Conservation (phyloP, 352 stramenopile species). For the Globisporangium carolinianum region DNA sequence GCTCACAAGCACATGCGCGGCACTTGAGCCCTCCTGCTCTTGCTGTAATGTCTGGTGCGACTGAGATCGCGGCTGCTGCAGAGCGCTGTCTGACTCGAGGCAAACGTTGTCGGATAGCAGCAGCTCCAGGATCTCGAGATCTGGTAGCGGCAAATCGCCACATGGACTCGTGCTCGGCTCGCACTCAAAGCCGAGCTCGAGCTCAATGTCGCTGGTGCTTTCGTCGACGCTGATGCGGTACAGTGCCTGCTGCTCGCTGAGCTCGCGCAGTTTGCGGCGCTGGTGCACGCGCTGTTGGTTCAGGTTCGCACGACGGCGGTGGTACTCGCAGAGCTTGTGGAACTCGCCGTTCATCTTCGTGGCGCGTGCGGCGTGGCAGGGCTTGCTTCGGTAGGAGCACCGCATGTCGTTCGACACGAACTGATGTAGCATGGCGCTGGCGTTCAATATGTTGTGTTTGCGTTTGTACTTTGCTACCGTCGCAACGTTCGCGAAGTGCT, state of each 20-base stretch:
- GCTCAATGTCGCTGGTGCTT: constrained; percentile 8
- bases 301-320: constrained; percentile 32
- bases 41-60: no score
- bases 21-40: no score
- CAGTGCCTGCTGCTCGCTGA: background rate
- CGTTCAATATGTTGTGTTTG: background rate
- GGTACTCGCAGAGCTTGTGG: constrained; percentile 34
- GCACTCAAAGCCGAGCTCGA: constrained; percentile 9
- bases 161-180: constrained; percentile 11
- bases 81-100: background rate
- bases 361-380: constrained; percentile 24
- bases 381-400: constrained; percentile 29
- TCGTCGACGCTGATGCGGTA: background rate
- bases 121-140: constrained; percentile 9
- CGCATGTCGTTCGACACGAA: background rate
- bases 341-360: constrained; percentile 38
- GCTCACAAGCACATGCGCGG: no score
- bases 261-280: constrained; percentile 12
- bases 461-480: no score
- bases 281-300: constrained; percentile 34
- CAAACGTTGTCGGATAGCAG: constrained; percentile 9
- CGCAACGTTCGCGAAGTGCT: no score
- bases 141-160: constrained; percentile 6
- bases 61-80: background rate
- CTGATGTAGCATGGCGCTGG: background rate